These are phyloP conservation scores for Chrysanthemum lavandulifolium DNA, from an alignment of 129 eudicot species.

Conservation along the genomic window DNA sequence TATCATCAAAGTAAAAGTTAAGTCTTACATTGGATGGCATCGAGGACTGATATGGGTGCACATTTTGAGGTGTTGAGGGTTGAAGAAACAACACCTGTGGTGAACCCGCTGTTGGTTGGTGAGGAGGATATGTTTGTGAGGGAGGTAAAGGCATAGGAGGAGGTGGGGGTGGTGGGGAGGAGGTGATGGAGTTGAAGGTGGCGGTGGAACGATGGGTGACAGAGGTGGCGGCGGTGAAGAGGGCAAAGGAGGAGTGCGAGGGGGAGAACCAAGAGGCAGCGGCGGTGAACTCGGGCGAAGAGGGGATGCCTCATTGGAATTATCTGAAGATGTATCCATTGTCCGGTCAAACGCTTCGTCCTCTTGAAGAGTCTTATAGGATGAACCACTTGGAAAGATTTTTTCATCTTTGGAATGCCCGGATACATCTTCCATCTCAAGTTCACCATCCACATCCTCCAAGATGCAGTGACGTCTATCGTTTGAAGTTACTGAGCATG, in stretches of 20 bases:
- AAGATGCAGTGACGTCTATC: slow-evolving; percentile 83
- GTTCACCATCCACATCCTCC: slow-evolving; percentile 97
- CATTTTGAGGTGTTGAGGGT: slow-evolving; percentile 24
- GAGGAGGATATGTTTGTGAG: slow-evolving; percentile 39
- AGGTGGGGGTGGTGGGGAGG: slow-evolving; percentile 54
- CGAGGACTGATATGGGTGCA: slow-evolving; percentile 39
- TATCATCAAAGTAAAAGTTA: slow-evolving; percentile 8
- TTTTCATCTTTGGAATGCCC: slow-evolving; percentile 68
- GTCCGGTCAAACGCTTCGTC: slow-evolving; percentile 31
- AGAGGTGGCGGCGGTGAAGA: slow-evolving; percentile 68
- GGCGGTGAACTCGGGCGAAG: slow-evolving; percentile 81
- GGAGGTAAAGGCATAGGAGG: slow-evolving; percentile 53
- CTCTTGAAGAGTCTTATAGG: slow-evolving; percentile 26
- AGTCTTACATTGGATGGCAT: slow-evolving; percentile 46
- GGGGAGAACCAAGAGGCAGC: slow-evolving; percentile 76
- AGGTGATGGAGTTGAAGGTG: slow-evolving; percentile 42
- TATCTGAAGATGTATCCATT: slow-evolving; percentile 36
- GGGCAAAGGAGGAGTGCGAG: slow-evolving; percentile 83
- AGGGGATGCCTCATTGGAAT: slow-evolving; percentile 39
- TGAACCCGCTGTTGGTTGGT: slow-evolving; percentile 35
- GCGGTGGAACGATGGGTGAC: slow-evolving; percentile 47
- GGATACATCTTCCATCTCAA: slow-evolving; percentile 98
- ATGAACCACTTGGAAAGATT: slow-evolving; percentile 21
- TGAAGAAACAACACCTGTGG: slow-evolving; percentile 40
- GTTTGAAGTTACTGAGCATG: slow-evolving; percentile 47